Conservation (phyloP, 164 flowering plant genomes). For the Pachysandra terminalis region DNA sequence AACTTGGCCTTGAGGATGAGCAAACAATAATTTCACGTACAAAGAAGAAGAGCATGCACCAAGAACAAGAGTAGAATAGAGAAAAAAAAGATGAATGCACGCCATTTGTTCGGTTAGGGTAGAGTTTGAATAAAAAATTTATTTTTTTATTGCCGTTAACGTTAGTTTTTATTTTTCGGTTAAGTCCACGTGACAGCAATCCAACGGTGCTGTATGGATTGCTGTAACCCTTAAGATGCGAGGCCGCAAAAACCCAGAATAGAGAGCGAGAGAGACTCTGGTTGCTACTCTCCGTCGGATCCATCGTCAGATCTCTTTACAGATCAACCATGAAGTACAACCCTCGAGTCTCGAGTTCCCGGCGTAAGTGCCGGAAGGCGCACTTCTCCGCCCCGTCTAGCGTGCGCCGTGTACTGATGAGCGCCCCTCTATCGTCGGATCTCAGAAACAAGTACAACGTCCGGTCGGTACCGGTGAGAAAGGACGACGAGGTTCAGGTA, state of each 20-base stretch:
- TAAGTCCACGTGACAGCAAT: no score
- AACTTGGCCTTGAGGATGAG: no score
- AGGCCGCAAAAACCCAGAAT: not conserved
- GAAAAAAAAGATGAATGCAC: no score
- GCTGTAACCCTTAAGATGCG: no score
- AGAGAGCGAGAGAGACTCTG: not conserved
- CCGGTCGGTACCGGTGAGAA: constrained; percentile 24
- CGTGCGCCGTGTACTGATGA: constrained; percentile 25
- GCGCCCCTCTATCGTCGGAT: constrained; percentile 27
- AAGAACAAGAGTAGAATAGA: no score
- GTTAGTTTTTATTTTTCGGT: no score
- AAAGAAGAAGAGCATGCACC: no score
- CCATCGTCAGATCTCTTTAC: not conserved
- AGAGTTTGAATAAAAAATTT: no score
- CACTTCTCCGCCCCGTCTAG: constrained; percentile 30
- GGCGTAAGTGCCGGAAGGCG: constrained; percentile 28
- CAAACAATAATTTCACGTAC: no score
- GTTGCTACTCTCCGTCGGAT: not conserved
- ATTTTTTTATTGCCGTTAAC: no score
- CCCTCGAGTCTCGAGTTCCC: constrained; percentile 21
- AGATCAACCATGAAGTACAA: constrained; percentile 15
- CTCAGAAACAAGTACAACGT: constrained; percentile 30
- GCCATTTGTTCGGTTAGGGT: no score
- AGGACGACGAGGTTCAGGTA: constrained; percentile 35
- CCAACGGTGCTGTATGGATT: no score